phyloP scores from a whole-genome alignment of 2,329 filamentous ascomycete species.

The Pseudopithomyces maydicus region DNA sequence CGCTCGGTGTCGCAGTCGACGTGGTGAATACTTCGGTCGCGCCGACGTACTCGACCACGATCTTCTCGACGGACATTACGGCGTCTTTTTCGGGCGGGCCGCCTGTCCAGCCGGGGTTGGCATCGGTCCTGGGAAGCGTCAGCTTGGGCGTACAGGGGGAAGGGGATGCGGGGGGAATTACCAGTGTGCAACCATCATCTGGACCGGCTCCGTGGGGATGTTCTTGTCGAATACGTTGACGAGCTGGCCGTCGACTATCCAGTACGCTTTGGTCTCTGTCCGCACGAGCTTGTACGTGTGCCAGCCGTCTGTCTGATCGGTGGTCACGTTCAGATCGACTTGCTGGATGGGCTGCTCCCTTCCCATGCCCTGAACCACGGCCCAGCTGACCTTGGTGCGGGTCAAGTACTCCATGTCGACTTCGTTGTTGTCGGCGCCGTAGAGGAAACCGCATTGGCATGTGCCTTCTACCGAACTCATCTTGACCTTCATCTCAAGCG shows the following conservation, averaged over 20 bases:
- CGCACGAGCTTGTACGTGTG: constrained; percentile 6
- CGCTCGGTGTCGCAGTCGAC: not conserved
- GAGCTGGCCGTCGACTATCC: not conserved
- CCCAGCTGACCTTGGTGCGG: constrained; percentile 7
- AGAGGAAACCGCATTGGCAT: constrained; percentile 6
- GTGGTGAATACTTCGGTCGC: not conserved
- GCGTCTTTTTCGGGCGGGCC: not conserved
- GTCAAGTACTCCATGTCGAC: constrained; percentile 6
- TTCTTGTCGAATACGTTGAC: not conserved
- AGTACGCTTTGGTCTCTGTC: constrained; percentile 5
- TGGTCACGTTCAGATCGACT: constrained; percentile 2
- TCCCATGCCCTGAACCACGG: not conserved
- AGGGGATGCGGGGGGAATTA: not conserved
- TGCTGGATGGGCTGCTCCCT: not conserved
- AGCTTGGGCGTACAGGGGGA: not conserved
- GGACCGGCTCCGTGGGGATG: constrained; percentile 2
- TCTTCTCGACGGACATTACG: not conserved
- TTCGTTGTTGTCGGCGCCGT: constrained; percentile 7
- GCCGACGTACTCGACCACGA: not conserved
- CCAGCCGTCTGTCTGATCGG: constrained; percentile 1
- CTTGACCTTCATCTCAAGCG: constrained; percentile 7
- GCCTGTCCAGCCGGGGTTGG: constrained; percentile 2
- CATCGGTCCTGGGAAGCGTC: constrained; percentile 1
- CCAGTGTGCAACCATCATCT: constrained; percentile 1
- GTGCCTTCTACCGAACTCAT: constrained; percentile 1